These are phyloP conservation scores for Psidium guajava DNA, from an alignment of 345 rosid species.

Conservation along the genomic window DNA sequence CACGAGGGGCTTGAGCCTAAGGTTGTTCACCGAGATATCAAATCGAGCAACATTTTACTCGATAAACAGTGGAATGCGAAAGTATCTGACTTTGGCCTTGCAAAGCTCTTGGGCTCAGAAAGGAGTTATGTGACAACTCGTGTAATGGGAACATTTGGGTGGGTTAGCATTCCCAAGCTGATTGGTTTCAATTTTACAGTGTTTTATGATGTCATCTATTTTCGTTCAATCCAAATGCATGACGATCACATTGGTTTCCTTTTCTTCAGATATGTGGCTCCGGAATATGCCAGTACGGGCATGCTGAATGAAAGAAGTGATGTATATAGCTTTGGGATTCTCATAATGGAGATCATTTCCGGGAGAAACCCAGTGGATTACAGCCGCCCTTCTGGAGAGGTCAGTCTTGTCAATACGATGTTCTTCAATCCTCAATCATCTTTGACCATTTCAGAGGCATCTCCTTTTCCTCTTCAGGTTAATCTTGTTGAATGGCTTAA, in stretches of 20 bases:
- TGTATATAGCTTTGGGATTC: slow-evolving; percentile 89
- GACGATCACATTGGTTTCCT: neutral
- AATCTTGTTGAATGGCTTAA: slow-evolving; percentile 94
- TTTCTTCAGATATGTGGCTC: slow-evolving; percentile 70
- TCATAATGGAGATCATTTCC: slow-evolving; percentile 82
- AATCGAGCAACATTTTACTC: slow-evolving; percentile 83
- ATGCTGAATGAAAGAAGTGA: slow-evolving; percentile 97
- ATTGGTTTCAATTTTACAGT: neutral
- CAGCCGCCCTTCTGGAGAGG: slow-evolving; percentile 79
- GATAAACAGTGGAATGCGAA: slow-evolving; percentile 80
- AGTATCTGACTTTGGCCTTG: slow-evolving; percentile 85
- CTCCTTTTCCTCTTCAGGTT: slow-evolving; percentile 34
- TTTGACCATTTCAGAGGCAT: neutral
- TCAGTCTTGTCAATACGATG: slow-evolving; percentile 4
- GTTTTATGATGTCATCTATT: neutral
- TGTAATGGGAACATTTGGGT: slow-evolving; percentile 95
- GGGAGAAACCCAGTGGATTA: slow-evolving; percentile 98
- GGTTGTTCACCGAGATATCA: slow-evolving; percentile 80
- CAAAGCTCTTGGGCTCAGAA: slow-evolving; percentile 81
- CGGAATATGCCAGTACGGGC: slow-evolving; percentile 97
- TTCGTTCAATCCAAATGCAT: neutral
- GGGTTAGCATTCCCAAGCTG: slow-evolving; percentile 5
- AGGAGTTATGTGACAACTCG: slow-evolving; percentile 83
- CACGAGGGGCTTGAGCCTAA: slow-evolving; percentile 43
- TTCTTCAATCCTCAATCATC: neutral